Base-by-base conservation (phyloP, 2,329 filamentous ascomycete genomes). In the Fusarium newnesense region DNA sequence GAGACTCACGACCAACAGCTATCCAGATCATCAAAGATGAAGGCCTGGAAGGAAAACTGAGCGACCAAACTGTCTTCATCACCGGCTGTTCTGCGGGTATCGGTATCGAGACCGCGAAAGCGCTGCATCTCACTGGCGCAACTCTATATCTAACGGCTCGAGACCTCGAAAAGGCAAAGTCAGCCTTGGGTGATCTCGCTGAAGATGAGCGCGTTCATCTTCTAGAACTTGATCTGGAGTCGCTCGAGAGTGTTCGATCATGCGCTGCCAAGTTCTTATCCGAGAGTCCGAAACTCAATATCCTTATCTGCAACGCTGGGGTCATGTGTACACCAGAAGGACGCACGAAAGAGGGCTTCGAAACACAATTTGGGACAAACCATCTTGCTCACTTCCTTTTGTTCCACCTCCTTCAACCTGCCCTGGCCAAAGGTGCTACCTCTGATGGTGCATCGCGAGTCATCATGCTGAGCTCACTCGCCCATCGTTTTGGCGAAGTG, bases 361-460 rank as follows among this genome's bases (percentile, higher is more conserved):
- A 67, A 16, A 67, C 44, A 6, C 64, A 67, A 2, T 67, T 67
- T 4, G 62, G 44, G 0, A 67, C 64, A n/a, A 67, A 67, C 3
- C 64, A 67, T 15, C 52, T 67, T 2, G 39, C 62, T 0, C 64
- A 67, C 2, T 67, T 67, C n/a, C 5, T 67, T 0, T 7, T 67
- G 0, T 26, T 67, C 18, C 57, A 60, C 2, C 21, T 67, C 1
- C 24, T 67, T 0, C 18, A 30, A 11, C 44, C 39, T 0, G 34
- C 52, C 0, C 5, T 67, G 0, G 28, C 16, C 1, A 60, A 39
- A 4, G 62, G 64, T 2, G 39, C 19, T 1, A 52, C 34, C 1
- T 18, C 39, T 8, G 9, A 42, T 4, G 32, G 24, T 7, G 24
- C 52, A 30, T 58, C 62, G 1, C 32, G 64, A 30, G 62, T 67